A percentile compares a stretch with the other conserved stretches of the same genome.
Conservation (phyloP, 2,329 filamentous ascomycete genomes). For the Scytalidium lignicola region DNA sequence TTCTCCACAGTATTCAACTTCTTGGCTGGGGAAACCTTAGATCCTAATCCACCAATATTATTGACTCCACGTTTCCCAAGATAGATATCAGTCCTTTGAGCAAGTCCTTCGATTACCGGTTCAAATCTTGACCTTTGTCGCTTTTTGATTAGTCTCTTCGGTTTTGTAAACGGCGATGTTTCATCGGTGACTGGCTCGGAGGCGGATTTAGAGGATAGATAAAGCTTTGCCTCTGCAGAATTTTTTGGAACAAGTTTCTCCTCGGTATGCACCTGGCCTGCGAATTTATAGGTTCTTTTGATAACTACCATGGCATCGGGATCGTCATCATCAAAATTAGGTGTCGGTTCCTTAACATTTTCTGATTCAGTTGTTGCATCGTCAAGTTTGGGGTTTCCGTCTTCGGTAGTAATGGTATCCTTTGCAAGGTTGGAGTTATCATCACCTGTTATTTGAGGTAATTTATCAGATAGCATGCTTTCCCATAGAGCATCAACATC, state of each 20-base stretch:
- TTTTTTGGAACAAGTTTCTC: conserved; percentile 62
- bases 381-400: not conserved
- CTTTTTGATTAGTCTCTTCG: conserved; percentile 28
- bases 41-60: conserved; percentile 28
- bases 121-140: conserved; percentile 56
- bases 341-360: not conserved
- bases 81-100: conserved; percentile 50
- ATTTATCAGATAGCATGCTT: conserved; percentile 51
- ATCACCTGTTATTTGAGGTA: not conserved
- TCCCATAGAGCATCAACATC: conserved; percentile 69
- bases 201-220: conserved; percentile 45
- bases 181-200: conserved; percentile 20
- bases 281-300: conserved; percentile 70
- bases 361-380: not conserved
- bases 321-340: conserved; percentile 9
- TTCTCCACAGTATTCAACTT: conserved; percentile 69
- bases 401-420: not conserved
- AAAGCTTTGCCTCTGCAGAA: conserved; percentile 62
- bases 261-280: conserved; percentile 66
- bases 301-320: conserved; percentile 49
- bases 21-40: conserved; percentile 48
- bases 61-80: conserved; percentile 41
- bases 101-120: conserved; percentile 41
- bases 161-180: conserved; percentile 16
- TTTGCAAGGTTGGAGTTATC: not conserved